Percentiles rank a stretch among this genome's conserved stretches.
Evolutionary conservation across 495 filamentous ascomycete genomes (phyloP).

Genomic region (Achaetomiella virescens): DNA sequence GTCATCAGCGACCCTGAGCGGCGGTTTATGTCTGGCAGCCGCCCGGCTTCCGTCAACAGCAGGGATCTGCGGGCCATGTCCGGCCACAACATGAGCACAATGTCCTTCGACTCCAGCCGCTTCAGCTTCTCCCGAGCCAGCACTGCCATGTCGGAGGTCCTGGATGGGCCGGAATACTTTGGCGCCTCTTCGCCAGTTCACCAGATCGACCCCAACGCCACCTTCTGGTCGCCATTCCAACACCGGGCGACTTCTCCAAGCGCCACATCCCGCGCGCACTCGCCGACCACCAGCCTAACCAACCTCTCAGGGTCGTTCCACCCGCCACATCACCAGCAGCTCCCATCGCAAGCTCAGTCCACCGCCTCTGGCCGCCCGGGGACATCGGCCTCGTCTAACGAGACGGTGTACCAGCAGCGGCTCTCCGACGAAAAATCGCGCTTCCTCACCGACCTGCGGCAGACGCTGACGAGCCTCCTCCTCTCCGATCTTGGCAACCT

Average conservation of each 20-base stretch:
- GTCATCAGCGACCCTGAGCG: slow-evolving; percentile 47
- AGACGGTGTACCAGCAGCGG: slow-evolving; percentile 52
- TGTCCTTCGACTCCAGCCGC: slow-evolving; percentile 59
- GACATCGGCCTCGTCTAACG: slow-evolving; percentile 52
- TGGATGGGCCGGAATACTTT: slow-evolving; percentile 66
- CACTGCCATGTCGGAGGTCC: slow-evolving; percentile 53
- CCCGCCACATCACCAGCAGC: slow-evolving; percentile 33
- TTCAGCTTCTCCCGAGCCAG: slow-evolving; percentile 52
- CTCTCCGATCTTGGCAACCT: slow-evolving; percentile 84
- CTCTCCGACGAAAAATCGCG: slow-evolving; percentile 47
- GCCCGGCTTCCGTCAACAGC: slow-evolving; percentile 30
- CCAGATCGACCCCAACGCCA: slow-evolving; percentile 70
- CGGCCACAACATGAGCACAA: slow-evolving; percentile 51
- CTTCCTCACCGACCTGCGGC: slow-evolving; percentile 72
- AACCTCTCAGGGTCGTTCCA: slow-evolving; percentile 43
- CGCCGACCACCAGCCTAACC: slow-evolving; percentile 49
- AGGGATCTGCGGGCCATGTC: slow-evolving; percentile 50
- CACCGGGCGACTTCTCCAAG: slow-evolving; percentile 55
- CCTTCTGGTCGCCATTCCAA: slow-evolving; percentile 84
- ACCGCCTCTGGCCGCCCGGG: slow-evolving; percentile 38
- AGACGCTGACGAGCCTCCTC: slow-evolving; percentile 74
- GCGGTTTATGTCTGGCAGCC: slow-evolving; percentile 32
- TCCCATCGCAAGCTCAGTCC: slow-evolving; percentile 38
- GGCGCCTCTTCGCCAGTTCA: slow-evolving; percentile 61
- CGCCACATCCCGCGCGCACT: slow-evolving; percentile 50